Evolutionary conservation across 108 stramenopile genomes (phyloP).

Genomic region (Conticribra guillardii): DNA sequence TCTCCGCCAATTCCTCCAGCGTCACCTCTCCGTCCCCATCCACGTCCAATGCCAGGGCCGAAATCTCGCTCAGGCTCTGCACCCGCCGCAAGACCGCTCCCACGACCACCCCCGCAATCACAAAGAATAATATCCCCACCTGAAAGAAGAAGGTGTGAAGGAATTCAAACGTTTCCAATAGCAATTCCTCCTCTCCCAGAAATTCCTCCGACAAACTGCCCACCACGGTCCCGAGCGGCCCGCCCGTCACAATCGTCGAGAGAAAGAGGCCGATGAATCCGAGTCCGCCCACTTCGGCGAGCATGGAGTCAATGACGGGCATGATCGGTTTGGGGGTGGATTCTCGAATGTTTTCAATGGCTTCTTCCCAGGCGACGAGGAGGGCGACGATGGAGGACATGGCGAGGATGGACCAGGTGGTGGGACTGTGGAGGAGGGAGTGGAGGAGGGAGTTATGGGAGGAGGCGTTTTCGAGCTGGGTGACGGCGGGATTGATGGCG

Average conservation of each 20-base stretch:
- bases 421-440: constrained; percentile 29
- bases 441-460: too few species aligned
- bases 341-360: constrained; percentile 24
- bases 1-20: constrained; percentile 40
- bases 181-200: constrained; percentile 46
- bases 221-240: constrained; percentile 26
- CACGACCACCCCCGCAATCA: constrained; percentile 37
- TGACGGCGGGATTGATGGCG: too few species aligned
- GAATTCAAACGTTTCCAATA: constrained; percentile 55
- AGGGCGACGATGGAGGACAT: constrained; percentile 44
- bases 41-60: constrained; percentile 29
- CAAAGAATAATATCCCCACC: constrained; percentile 49
- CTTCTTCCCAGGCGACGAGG: constrained; percentile 40
- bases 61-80: constrained; percentile 18
- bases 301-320: constrained; percentile 49
- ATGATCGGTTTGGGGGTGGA: constrained; percentile 28
- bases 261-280: constrained; percentile 44
- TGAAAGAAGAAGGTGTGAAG: constrained; percentile 50
- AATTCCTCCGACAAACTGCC: constrained; percentile 29
- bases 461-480: too few species aligned
- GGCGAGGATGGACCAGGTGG: constrained; percentile 33
- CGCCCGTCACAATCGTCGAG: constrained; percentile 29
- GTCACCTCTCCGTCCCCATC: constrained; percentile 50
- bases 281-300: constrained; percentile 51
- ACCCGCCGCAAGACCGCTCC: constrained; percentile 28